These are phyloP conservation scores for Phanerochaete sordida DNA, from an alignment of 768 basidiomycete genomes.

Conservation along the genomic window DNA sequence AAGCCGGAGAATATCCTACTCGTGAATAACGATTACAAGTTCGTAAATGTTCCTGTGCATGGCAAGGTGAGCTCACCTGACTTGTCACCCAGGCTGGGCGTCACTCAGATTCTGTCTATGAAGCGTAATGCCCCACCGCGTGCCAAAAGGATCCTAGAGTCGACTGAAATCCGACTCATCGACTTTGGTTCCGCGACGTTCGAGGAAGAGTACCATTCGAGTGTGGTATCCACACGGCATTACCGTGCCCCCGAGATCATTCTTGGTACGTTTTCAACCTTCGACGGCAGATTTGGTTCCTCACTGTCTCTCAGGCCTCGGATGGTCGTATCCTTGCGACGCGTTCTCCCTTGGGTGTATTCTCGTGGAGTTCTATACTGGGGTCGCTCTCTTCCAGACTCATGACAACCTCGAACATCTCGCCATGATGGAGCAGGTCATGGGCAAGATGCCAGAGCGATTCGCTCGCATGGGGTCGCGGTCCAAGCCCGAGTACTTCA, in stretches of 20 bases:
- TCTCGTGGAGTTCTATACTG: slow-evolving; percentile 97
- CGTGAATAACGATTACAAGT: slow-evolving; percentile 76
- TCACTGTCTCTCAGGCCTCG: slow-evolving; percentile 65
- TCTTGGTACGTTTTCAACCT: slow-evolving; percentile 56
- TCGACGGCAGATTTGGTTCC: background rate
- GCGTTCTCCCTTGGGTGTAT: slow-evolving; percentile 99
- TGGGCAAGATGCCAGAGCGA: slow-evolving; percentile 94
- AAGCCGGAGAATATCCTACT: slow-evolving; percentile 99
- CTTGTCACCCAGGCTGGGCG: background rate
- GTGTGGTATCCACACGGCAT: slow-evolving; percentile 96
- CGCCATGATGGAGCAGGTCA: slow-evolving; percentile 99
- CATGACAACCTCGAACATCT: slow-evolving; percentile 99
- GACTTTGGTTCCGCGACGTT: slow-evolving; percentile 99
- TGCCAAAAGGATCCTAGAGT: slow-evolving; percentile 73
- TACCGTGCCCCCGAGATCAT: slow-evolving; percentile 99
- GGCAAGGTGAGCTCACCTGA: slow-evolving; percentile 50
- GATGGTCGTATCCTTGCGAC: slow-evolving; percentile 98
- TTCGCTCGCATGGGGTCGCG: slow-evolving; percentile 74
- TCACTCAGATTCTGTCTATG: slow-evolving; percentile 11
- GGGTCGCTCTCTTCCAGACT: slow-evolving; percentile 97
- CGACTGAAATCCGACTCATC: slow-evolving; percentile 92
- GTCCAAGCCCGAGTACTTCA: slow-evolving; percentile 92
- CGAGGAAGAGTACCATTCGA: slow-evolving; percentile 96
- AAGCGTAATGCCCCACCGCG: slow-evolving; percentile 67
- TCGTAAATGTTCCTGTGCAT: slow-evolving; percentile 53